Evolutionary conservation across 768 basidiomycete species (phyloP), one percentile per base, ranked within the genome.

Genomic region (Tephrocybe rancida): DNA sequence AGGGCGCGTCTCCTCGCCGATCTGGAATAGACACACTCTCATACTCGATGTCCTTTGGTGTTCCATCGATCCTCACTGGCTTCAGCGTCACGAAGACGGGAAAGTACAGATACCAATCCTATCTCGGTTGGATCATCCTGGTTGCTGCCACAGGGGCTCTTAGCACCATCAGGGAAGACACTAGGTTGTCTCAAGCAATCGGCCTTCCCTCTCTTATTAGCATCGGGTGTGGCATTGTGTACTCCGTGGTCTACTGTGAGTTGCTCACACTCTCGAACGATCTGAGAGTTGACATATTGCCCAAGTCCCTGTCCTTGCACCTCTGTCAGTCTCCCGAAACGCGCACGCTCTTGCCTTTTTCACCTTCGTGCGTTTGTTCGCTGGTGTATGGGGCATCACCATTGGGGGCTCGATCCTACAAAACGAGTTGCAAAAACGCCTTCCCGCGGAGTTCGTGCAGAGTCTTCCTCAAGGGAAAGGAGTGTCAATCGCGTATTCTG

Each of bases 381-480:
- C 71, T 1, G 60, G 67, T 34, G 74, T 73, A 5, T 80, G 81
- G 76, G 85, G 84, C 0, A 66, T 84, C 54, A 72, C 77, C 0
- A 73, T 86, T 51, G 77, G 78, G 1, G 71, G 70, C 14, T 73
- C 77, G 0, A 71, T 85, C 39, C 69, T 86, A 6, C 78, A 82
- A 57, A 86, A 83, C 64, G 55, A 75, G 46, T 73, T 86, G 14
- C 60, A 62, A 8, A 69, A 63, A 32, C 60, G 54, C 0, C 73
- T 86, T 0, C 80, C 84, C 0, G 30, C 51, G 1, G 67, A 61
- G 3, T 77, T 81, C 41, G 26, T 67, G n/a, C 46, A 58, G 0
- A 58, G 66, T 27, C 64, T 78, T 55, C 68, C 73, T 0, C 52
- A 64, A n/a, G 16, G 27, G 9, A 30, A 13, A 5, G 75, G 73